phyloP scores from a whole-genome alignment of 768 basidiomycete genomes.

The Guyanaporus albipodus region DNA sequence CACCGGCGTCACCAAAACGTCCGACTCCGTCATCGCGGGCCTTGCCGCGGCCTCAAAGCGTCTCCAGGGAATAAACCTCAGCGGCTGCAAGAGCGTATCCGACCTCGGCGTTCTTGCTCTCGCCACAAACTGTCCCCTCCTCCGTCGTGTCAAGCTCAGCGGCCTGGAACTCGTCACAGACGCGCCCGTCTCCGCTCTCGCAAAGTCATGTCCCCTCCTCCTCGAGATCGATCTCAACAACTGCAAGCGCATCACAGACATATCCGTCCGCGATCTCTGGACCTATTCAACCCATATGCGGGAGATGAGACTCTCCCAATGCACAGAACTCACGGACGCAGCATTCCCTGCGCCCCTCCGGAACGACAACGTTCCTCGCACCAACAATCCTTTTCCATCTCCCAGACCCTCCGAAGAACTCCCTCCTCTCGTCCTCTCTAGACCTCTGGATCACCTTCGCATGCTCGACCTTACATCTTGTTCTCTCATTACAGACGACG shows the following conservation, averaged over 20 bases:
- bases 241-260: slow-evolving; percentile 74
- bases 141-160: slow-evolving; percentile 88
- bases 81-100: slow-evolving; percentile 76
- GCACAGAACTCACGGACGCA: slow-evolving; percentile 70
- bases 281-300: slow-evolving; percentile 75
- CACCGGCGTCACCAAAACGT: slow-evolving; percentile 62
- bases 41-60: slow-evolving; percentile 67
- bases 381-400: slow-evolving; percentile 42
- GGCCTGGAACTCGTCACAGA: slow-evolving; percentile 76
- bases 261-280: slow-evolving; percentile 82
- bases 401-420: slow-evolving; percentile 40
- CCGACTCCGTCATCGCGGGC: slow-evolving; percentile 66
- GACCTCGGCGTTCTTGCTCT: slow-evolving; percentile 75
- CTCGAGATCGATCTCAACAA: slow-evolving; percentile 93
- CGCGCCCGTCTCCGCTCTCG: slow-evolving; percentile 67
- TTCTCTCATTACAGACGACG: slow-evolving; percentile 72
- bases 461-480: slow-evolving; percentile 93
- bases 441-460: slow-evolving; percentile 77
- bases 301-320: slow-evolving; percentile 84
- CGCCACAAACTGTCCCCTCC: slow-evolving; percentile 66
- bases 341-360: slow-evolving; percentile 77
- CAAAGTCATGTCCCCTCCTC: slow-evolving; percentile 75
- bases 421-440: slow-evolving; percentile 63
- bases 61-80: slow-evolving; percentile 89
- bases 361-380: slow-evolving; percentile 31